A percentile compares a stretch with the other conserved stretches of the same genome.
These are phyloP conservation scores for Pseudovirgaria hyperparasitica DNA, from an alignment of 2,329 filamentous ascomycete genomes.

Conservation along the genomic window DNA sequence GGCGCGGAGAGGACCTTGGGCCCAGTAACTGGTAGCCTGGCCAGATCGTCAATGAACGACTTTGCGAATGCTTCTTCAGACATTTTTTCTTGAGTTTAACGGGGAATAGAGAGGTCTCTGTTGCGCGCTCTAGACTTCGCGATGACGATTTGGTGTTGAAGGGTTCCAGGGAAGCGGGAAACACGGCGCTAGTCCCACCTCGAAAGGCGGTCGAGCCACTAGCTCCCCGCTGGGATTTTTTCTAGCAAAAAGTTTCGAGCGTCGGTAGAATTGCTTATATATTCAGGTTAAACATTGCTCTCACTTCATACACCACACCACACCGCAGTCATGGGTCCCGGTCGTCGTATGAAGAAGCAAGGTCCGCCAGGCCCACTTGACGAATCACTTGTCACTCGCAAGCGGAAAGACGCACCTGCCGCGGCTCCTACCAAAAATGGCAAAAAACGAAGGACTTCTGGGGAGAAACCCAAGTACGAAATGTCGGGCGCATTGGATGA, in stretches of 20 bases:
- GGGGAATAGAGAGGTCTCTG: conserved; percentile 2
- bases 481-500: conserved; percentile 30
- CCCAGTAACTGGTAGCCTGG: conserved; percentile 90
- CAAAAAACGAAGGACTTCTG: conserved; percentile 53
- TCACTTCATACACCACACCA: not conserved
- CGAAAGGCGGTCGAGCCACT: conserved; percentile 13
- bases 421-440: conserved; percentile 25
- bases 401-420: conserved; percentile 67
- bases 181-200: conserved; percentile 7
- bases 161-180: conserved; percentile 7
- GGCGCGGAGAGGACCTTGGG: conserved; percentile 61
- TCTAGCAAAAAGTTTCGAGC: conserved; percentile 10
- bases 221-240: conserved; percentile 11
- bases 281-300: conserved; percentile 1
- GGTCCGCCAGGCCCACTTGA: conserved; percentile 72
- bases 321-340: conserved; percentile 55
- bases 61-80: conserved; percentile 73
- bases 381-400: conserved; percentile 61
- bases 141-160: conserved; percentile 20
- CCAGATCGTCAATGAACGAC: no score
- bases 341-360: conserved; percentile 93
- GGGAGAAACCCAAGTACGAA: conserved; percentile 27
- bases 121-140: conserved; percentile 3
- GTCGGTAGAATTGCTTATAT: no score
- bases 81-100: conserved; percentile 11